Evolutionary conservation across 1,284 basidiomycete genomes (phyloP), one percentile per base, ranked within the genome.

Genomic region (Mycena citricolor): DNA sequence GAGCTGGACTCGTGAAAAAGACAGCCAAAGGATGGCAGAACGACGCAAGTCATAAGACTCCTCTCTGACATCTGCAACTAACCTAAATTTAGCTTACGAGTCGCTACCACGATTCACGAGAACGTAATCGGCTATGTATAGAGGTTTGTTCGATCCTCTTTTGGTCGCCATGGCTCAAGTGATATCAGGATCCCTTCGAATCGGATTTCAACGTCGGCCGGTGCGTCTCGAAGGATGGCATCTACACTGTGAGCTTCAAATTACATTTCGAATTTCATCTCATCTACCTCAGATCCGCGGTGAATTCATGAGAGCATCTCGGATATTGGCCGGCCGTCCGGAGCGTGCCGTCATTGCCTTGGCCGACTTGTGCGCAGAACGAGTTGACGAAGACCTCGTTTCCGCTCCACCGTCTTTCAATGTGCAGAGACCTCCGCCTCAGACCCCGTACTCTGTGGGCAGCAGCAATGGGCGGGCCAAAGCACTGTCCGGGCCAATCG

Each of bases 291-390:
- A 94, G 91, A 95, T 99, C 58, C 92, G 95, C 8, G 95, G 95
- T 38, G 95, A 98, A 70, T 97, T 98, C 64, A 97, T 97, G 91
- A 86, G 95, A 29, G 95, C 94, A 8, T 86, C 86, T 21, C 81
- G 94, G 36, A 89, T 94, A 43, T 70, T 94, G 23, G 76, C 83
- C 3, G 68, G 74, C 54, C 82, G 90, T 8, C 90, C 89, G 0
- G 88, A 91, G 41, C 81, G 90, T 36, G 89, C 90, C 2, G 79
- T 90, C 20, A 64, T 86, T 11, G 88, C 89, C 4, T 71, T 94
- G 16, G 82, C 90, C 3, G 85, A 91, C 55, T 74, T 94, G 11
- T 94, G 91, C 58, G 88, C 88, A 58, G 87, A 90, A 59, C 79
- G 86, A 21, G 74, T 76, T 47, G 77, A 76, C 17, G 78, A 83